These are phyloP conservation scores for Yamadazyma atmosphaerica DNA, from an alignment of 1,139 yeast genomes.

Conservation along the genomic window DNA sequence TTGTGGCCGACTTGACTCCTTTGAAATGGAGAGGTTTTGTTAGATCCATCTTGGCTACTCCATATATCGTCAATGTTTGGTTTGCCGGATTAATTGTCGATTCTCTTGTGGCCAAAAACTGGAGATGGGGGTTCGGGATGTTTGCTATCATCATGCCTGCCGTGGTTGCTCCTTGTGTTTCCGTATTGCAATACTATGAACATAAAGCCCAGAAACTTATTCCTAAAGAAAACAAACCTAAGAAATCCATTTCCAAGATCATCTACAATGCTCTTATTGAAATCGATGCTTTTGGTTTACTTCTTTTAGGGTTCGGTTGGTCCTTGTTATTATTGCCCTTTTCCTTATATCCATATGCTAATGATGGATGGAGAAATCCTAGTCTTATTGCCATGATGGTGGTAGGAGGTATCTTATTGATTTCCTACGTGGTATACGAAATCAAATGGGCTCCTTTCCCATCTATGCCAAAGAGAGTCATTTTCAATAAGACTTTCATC, in stretches of 20 bases:
- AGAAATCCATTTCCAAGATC: slow-evolving; percentile 7
- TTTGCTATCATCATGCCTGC: slow-evolving; percentile 36
- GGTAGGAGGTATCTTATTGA: slow-evolving; percentile 31
- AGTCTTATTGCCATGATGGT: slow-evolving; percentile 38
- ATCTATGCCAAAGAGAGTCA: slow-evolving; percentile 29
- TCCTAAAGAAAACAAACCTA: slow-evolving; percentile 4
- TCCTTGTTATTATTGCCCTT: slow-evolving; percentile 33
- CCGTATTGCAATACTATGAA: slow-evolving; percentile 26
- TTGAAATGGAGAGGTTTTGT: slow-evolving; percentile 33
- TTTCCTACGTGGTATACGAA: slow-evolving; percentile 26
- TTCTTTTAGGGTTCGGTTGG: slow-evolving; percentile 35
- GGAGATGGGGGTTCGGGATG: slow-evolving; percentile 47
- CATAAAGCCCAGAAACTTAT: slow-evolving; percentile 20
- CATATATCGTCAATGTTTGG: slow-evolving; percentile 33
- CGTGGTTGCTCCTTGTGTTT: slow-evolving; percentile 26
- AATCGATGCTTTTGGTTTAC: slow-evolving; percentile 32
- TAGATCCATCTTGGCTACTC: slow-evolving; percentile 23
- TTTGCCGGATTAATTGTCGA: slow-evolving; percentile 30
- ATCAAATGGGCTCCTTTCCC: slow-evolving; percentile 29
- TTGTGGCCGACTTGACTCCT: slow-evolving; percentile 33
- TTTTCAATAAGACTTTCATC: slow-evolving; percentile 31
- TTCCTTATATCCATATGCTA: slow-evolving; percentile 22
- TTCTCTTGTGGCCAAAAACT: slow-evolving; percentile 24
- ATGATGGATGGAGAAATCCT: slow-evolving; percentile 31
- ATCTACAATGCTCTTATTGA: slow-evolving; percentile 21